Evolutionary conservation across 805 yeast genomes (phyloP), one percentile per base, ranked within the genome.

Genomic region (Metschnikowia koreensis): DNA sequence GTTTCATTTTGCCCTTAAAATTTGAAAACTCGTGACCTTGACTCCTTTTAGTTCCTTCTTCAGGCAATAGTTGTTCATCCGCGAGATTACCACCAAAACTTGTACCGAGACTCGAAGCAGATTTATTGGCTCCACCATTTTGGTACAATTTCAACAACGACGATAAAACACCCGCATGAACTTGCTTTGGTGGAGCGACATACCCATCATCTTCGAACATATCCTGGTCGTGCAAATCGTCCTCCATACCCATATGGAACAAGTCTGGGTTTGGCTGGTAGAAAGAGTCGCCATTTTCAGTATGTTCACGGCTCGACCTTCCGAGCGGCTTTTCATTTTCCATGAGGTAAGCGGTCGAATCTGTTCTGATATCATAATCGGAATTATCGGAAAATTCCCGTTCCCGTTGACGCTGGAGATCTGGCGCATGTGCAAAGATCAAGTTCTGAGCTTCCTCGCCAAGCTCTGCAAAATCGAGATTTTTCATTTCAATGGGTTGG

Each of bases 161-260:
- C 0, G 96, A 88, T 29, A 91, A 75, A 15, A 91, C 93, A 67
- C 97, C 97, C 27, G 91, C 91, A 59, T 86, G 86, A 11, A 89
- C 92, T 48, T 79, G 80, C 40, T 77, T 73, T 7, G 86, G 82
- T 0, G 85, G 80, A 1, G 83, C 78, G 48, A 80, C 74, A 42
- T 80, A 82, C 15, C 69, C 79, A 22, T 61, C 68, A 36, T 60
- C 66, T 16, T 63, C 68, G 15, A 65, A 65, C 29, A 66, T 65
- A 26, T 59, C 56, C 6, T 65, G 66, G 41, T 61, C 60, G 52
- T 73, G 72, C 2, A 59, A 62, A 12, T 63, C 73, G 6, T 63
- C 69, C 52, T 66, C 66, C 36, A 66, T 61, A 31, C 66, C 71
- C 13, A 70, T 73, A 33, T 63, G 58, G 47, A 71, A 72, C 13